Percentiles rank a stretch among this genome's conserved stretches.
Conservation (phyloP, 2,329 filamentous ascomycete genomes). For the Cladosporium colombiae region DNA sequence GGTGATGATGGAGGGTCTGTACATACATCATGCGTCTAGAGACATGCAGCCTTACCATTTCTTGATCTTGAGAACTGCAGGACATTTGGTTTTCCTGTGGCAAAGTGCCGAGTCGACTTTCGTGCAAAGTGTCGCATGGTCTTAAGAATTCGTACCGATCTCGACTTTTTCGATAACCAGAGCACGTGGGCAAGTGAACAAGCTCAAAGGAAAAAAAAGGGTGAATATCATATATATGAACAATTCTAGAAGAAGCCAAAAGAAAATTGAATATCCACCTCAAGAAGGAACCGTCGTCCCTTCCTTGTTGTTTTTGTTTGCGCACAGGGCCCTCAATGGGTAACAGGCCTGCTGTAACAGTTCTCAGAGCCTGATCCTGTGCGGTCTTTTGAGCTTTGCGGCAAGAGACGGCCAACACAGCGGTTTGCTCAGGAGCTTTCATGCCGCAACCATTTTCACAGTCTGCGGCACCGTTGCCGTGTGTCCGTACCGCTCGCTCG, state of each 20-base stretch:
- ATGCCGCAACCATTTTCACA: not conserved
- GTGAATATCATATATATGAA: constrained; percentile 8
- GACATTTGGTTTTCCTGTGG: not conserved
- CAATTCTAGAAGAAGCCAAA: constrained; percentile 1
- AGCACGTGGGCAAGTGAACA: not conserved
- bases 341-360: not conserved
- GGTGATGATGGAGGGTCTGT: not conserved
- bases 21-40: not conserved
- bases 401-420: not conserved
- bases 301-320: not conserved
- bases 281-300: not conserved
- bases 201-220: constrained; percentile 2
- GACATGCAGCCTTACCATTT: not conserved
- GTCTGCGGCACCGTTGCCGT: not conserved
- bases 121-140: not conserved
- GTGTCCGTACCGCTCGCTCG: not conserved
- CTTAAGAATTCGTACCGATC: not conserved
- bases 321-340: not conserved
- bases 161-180: not conserved
- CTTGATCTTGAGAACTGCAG: not conserved
- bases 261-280: not conserved
- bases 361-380: not conserved
- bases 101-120: not conserved
- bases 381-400: not conserved
- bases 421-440: not conserved